phyloP scores from a whole-genome alignment of 2,329 filamentous ascomycete genomes.

The Penicillium nordicum region DNA sequence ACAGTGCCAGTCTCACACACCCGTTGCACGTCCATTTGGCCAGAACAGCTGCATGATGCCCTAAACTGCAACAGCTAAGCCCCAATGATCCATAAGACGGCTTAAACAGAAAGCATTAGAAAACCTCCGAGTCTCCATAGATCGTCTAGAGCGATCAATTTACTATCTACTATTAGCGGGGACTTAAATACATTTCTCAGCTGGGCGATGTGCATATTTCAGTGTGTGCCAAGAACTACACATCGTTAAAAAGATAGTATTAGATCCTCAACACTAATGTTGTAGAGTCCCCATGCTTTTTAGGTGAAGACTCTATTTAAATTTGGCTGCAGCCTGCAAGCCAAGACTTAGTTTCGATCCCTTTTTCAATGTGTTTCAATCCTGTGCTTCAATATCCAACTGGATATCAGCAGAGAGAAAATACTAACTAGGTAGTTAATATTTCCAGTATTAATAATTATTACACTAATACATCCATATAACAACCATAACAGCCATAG shows the following conservation, averaged over 20 bases:
- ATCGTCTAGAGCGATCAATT: constrained; percentile 1
- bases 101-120: constrained; percentile 1
- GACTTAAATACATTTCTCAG: constrained; percentile 2
- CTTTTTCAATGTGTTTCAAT: background rate
- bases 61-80: constrained; percentile 33
- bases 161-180: background rate
- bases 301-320: constrained; percentile 8
- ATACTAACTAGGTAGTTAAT: background rate
- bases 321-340: constrained; percentile 5
- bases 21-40: constrained; percentile 26
- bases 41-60: constrained; percentile 24
- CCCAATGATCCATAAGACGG: constrained; percentile 30
- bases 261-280: background rate
- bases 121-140: background rate
- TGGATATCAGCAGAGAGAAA: background rate
- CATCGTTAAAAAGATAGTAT: background rate
- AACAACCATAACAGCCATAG: background rate
- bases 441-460: background rate
- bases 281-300: background rate
- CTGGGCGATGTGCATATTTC: constrained; percentile 8
- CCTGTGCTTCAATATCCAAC: background rate
- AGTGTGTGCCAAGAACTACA: constrained; percentile 6
- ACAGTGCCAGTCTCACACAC: constrained; percentile 17
- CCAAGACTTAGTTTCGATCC: constrained; percentile 5
- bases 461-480: constrained; percentile 5